phyloP scores from a whole-genome alignment of 2,329 filamentous ascomycete genomes.

The Nemania abortiva region DNA sequence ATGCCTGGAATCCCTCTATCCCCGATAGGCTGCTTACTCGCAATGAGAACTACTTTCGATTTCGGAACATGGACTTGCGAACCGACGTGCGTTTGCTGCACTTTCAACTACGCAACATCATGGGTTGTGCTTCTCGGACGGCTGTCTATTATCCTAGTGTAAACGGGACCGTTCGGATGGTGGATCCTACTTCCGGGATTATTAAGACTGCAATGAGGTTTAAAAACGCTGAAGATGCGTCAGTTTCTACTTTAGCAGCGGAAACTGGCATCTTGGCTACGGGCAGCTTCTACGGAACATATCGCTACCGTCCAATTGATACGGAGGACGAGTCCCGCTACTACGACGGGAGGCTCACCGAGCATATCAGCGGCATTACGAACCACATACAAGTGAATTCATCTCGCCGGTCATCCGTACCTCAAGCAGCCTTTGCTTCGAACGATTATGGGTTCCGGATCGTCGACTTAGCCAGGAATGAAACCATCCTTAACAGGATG shows the following conservation, averaged over 20 bases:
- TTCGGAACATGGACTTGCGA: constrained; percentile 67
- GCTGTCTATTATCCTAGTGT: constrained; percentile 68
- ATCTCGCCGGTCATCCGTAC: constrained; percentile 63
- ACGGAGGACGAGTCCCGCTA: constrained; percentile 52
- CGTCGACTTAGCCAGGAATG: constrained; percentile 70
- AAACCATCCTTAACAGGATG: constrained; percentile 63
- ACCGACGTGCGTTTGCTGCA: constrained; percentile 69
- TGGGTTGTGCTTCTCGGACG: constrained; percentile 67
- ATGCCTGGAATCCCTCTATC: constrained; percentile 53
- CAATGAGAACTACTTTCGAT: constrained; percentile 67
- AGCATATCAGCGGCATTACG: constrained; percentile 67
- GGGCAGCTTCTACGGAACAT: constrained; percentile 70
- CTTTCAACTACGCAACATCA: constrained; percentile 74
- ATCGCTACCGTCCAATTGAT: constrained; percentile 62
- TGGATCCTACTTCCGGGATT: constrained; percentile 63
- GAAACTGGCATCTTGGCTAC: constrained; percentile 68
- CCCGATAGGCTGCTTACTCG: constrained; percentile 54
- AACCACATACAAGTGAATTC: constrained; percentile 73
- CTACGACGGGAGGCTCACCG: constrained; percentile 62
- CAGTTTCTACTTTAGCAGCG: constrained; percentile 65
- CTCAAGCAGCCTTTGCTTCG: constrained; percentile 70
- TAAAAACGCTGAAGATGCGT: constrained; percentile 54
- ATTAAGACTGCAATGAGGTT: constrained; percentile 61
- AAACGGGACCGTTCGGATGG: constrained; percentile 60
- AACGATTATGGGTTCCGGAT: constrained; percentile 72